Conservation (phyloP, 495 filamentous ascomycete species). For the Venustampulla echinocandica region DNA sequence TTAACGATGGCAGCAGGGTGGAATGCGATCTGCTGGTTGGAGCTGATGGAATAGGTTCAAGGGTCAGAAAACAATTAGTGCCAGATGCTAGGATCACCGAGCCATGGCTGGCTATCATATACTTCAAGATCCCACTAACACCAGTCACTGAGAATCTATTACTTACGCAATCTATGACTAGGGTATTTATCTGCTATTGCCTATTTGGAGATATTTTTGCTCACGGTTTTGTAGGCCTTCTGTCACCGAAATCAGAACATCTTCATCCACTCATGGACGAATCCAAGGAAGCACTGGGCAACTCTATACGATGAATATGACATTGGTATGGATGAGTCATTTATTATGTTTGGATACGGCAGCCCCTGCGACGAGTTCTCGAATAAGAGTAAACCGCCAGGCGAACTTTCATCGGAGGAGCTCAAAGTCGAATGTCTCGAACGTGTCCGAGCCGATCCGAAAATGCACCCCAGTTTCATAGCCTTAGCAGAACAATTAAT, state of each 20-base stretch:
- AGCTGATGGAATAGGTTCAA: slow-evolving; percentile 33
- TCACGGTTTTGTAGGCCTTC: slow-evolving; percentile 8
- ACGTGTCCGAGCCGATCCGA: not conserved
- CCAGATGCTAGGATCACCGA: slow-evolving; percentile 22
- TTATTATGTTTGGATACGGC: slow-evolving; percentile 21
- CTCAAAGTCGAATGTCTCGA: slow-evolving; percentile 17
- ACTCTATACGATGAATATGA: slow-evolving; percentile 9
- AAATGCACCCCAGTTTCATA: slow-evolving; percentile 7
- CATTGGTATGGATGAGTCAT: slow-evolving; percentile 16
- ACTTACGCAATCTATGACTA: slow-evolving; percentile 7
- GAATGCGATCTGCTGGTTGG: slow-evolving; percentile 35
- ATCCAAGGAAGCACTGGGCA: slow-evolving; percentile 7
- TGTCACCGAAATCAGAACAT: slow-evolving; percentile 16
- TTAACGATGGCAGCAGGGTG: slow-evolving; percentile 29
- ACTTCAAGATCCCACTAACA: slow-evolving; percentile 23
- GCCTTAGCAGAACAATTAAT: slow-evolving; percentile 7
- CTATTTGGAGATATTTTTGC: not conserved
- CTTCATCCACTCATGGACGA: slow-evolving; percentile 15
- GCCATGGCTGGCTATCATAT: slow-evolving; percentile 14
- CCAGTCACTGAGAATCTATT: slow-evolving; percentile 12
- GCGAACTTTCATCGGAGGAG: slow-evolving; percentile 14
- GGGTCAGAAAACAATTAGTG: slow-evolving; percentile 32
- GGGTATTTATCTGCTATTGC: slow-evolving; percentile 5
- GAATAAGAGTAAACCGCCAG: slow-evolving; percentile 11
- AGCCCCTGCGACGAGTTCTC: slow-evolving; percentile 10